phyloP scores from a whole-genome alignment of 2,329 filamentous ascomycete species.

The Thielaviopsis musarum region DNA sequence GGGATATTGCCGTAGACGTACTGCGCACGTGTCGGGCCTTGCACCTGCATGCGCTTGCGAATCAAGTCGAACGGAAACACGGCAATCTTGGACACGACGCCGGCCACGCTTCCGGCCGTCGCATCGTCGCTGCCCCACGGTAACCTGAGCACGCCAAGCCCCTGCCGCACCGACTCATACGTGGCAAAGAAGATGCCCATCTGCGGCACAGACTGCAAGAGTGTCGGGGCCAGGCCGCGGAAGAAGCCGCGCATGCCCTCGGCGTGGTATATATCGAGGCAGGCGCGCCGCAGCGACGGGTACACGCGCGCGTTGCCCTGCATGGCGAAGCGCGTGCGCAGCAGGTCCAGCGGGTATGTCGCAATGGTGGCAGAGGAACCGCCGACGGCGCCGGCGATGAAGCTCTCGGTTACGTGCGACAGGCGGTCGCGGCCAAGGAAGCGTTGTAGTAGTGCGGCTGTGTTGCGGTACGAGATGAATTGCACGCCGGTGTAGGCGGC shows the following conservation, averaged over 20 bases:
- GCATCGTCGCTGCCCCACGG: conserved; percentile 71
- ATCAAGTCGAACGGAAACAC: conserved; percentile 91
- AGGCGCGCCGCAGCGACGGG: conserved; percentile 45
- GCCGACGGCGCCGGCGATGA: conserved; percentile 66
- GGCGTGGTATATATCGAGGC: conserved; percentile 54
- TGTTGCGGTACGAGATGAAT: conserved; percentile 73
- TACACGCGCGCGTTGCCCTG: conserved; percentile 76
- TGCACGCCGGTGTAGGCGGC: conserved; percentile 78
- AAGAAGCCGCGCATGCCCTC: conserved; percentile 77
- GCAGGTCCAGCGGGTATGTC: conserved; percentile 85
- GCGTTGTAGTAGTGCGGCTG: conserved; percentile 48
- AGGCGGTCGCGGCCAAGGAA: conserved; percentile 26
- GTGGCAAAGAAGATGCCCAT: conserved; percentile 93
- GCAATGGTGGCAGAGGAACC: conserved; percentile 65
- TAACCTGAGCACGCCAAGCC: conserved; percentile 36
- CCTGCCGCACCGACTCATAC: conserved; percentile 61
- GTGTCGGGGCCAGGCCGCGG: conserved; percentile 62
- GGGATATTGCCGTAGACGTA: conserved; percentile 86
- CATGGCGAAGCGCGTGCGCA: conserved; percentile 91
- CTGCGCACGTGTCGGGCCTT: conserved; percentile 63
- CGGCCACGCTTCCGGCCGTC: conserved; percentile 62
- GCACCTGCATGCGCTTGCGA: conserved; percentile 83
- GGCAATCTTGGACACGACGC: conserved; percentile 67
- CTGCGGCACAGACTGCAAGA: conserved; percentile 81
- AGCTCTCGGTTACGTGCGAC: conserved; percentile 56